phyloP scores from a whole-genome alignment of 129 eudicot species.

The Tagetes patula region DNA sequence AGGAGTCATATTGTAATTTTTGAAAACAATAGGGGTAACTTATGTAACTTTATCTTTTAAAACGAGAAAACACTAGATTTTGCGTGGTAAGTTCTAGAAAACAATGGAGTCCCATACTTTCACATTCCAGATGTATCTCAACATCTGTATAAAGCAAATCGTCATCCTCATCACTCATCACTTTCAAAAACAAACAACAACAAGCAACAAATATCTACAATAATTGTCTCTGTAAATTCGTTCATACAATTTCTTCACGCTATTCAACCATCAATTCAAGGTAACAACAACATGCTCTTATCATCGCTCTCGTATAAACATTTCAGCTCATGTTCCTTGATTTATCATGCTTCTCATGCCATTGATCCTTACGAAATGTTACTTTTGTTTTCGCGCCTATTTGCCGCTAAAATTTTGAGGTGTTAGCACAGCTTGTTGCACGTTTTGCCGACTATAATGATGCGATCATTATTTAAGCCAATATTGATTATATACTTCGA shows the following conservation, averaged over 20 bases:
- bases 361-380: neutral
- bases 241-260: neutral
- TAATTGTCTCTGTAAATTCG: neutral
- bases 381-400: too few species aligned
- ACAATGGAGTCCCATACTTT: neutral
- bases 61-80: neutral
- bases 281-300: neutral
- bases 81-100: constrained; percentile 28
- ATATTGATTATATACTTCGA: too few species aligned
- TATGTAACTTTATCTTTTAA: neutral
- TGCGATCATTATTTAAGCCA: too few species aligned
- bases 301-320: neutral
- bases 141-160: constrained; percentile 16
- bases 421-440: too few species aligned
- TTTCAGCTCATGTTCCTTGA: neutral
- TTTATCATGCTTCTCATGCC: too few species aligned
- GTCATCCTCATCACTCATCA: neutral
- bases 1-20: neutral
- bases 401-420: too few species aligned
- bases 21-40: neutral
- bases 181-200: neutral
- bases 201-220: neutral
- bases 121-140: constrained; percentile 28
- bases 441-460: too few species aligned
- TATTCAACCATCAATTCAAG: constrained; percentile 1